phyloP scores from a whole-genome alignment of 1,139 yeast genomes.

The Meyerozyma carpophila region DNA sequence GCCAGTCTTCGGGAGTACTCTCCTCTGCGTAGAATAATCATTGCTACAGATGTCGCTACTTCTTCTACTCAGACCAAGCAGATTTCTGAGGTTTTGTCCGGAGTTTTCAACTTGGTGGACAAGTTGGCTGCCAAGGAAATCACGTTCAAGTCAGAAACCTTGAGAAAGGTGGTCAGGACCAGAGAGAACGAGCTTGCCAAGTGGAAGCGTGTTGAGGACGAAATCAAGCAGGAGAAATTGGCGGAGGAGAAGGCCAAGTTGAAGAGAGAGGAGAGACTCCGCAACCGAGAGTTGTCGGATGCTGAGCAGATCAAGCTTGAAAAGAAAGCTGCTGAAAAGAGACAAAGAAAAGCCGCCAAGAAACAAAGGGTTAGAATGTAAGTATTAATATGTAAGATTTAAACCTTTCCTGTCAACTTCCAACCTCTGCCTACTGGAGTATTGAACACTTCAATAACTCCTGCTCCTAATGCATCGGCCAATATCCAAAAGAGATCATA shows the following conservation, averaged over 20 bases:
- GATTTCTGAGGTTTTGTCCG: conserved; percentile 42
- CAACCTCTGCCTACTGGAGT: conserved; percentile 73
- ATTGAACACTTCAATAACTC: conserved; percentile 57
- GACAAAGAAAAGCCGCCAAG: conserved; percentile 37
- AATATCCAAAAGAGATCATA: conserved; percentile 56
- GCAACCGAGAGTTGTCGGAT: conserved; percentile 52
- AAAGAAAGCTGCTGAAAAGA: conserved; percentile 50
- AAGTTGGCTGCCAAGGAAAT: conserved; percentile 39
- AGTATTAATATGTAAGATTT: conserved; percentile 5
- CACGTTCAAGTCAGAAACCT: conserved; percentile 59
- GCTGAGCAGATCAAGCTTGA: conserved; percentile 74
- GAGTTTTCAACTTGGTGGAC: conserved; percentile 53
- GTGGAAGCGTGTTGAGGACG: conserved; percentile 55
- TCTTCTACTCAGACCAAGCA: conserved; percentile 42
- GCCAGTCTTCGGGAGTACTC: conserved; percentile 42
- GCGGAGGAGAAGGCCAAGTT: conserved; percentile 67
- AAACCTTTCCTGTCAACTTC: conserved; percentile 50
- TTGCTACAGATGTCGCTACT: conserved; percentile 47
- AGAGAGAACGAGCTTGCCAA: conserved; percentile 68
- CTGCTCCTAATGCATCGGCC: conserved; percentile 66
- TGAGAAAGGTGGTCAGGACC: conserved; percentile 66
- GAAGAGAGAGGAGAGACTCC: conserved; percentile 56
- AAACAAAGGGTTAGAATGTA: conserved; percentile 38
- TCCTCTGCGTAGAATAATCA: conserved; percentile 50
- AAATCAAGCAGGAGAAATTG: conserved; percentile 58